Base-by-base conservation (phyloP, 495 filamentous ascomycete genomes). In the Talaromyces ruber region DNA sequence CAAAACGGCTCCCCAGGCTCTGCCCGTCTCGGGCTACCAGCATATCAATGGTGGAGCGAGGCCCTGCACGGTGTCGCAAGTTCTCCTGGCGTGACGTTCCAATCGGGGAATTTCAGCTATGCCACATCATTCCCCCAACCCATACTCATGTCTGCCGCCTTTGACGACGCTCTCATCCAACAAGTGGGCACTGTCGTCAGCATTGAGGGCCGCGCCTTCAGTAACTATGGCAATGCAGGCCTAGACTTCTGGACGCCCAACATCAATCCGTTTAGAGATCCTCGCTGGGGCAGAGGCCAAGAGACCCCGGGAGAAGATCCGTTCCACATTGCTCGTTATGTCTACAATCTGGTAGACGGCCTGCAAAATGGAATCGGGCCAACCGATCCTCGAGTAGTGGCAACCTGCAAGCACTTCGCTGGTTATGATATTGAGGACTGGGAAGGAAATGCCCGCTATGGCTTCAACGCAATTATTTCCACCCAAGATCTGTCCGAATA, bases 181-280 rank as follows among this genome's bases (percentile, higher is more conserved):
- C 59, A 70, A 24, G 76, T 86, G n/a, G 81, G 78, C 2, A 74
- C 72, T 11, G 72, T 80, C 8, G 78, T 87, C 39, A 72, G 73
- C 25, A 86, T 73, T 22, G 83, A 88, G 70, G 82, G 81, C 9
- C 73, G 85, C 28, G 83, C 84, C 4, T 88, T 82, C 66, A 79
- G 68, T 63, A 88, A 88, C 65, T 73, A 62, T 5, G 79, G 76
- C 18, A 64, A 73, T 18, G 71, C 78, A 16, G 81, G 81, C 1
- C 65, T 87, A 2, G 80, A 87, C 66, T 82, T 73, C 64, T 87
- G 82, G 79, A 85, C 84, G 1, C 84, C 84, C 2, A 84, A 87
- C 63, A 82, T 86, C 66, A 88, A 88, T 68, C 80, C 82, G 0
- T 88, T 83, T 71, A 71, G 74, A 43, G 81, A 84, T 63, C 82